Evolutionary conservation across 805 yeast genomes (phyloP), one percentile per base, ranked within the genome.

Genomic region (Lipomyces japonicus): DNA sequence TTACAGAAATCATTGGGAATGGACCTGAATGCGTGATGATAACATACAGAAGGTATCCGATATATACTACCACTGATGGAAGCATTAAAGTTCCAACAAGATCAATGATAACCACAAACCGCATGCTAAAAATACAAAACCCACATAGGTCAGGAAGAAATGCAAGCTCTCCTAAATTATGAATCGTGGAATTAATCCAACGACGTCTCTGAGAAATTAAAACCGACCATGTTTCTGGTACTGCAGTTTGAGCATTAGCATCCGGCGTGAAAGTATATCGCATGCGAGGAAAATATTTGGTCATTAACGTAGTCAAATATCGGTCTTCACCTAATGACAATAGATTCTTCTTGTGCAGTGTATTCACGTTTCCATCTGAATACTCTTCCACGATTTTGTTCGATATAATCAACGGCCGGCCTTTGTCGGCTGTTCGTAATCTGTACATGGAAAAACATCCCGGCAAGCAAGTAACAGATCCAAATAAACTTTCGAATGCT

Each of bases 101-200:
- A 62, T 79, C 84, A 55, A 80, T 74, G 55, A 74, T 70, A 42
- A 79, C 78, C 51, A 77, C 75, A 50, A 79, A 78, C 50, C 81
- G 74, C 84, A 79, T 79, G 24, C 81, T 75, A 57, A 80, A 75
- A 57, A 78, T 71, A 60, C 76, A 78, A 42, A 82, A 79, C 43
- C 84, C 84, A 68, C 84, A 79, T 71, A 79, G 74, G 52, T 79
- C 79, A 26, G 73, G 71, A 38, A 79, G 75, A 58, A 77, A 70
- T 35, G 78, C 73, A 58, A 79, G 73, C 66, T 79, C 84, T 63
- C 75, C 68, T 63, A 79, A 74, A 59, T 79, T 79, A 65, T 79
- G 84, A 26, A 79, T 81, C 0, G 84, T 79, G 5, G 84, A 80
- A 63, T 79, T 79, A 61, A 79, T 79, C 84, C 84, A 79, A 56